Base-by-base conservation (phyloP, 768 basidiomycete species). In the Pleurotus tuber-regium region DNA sequence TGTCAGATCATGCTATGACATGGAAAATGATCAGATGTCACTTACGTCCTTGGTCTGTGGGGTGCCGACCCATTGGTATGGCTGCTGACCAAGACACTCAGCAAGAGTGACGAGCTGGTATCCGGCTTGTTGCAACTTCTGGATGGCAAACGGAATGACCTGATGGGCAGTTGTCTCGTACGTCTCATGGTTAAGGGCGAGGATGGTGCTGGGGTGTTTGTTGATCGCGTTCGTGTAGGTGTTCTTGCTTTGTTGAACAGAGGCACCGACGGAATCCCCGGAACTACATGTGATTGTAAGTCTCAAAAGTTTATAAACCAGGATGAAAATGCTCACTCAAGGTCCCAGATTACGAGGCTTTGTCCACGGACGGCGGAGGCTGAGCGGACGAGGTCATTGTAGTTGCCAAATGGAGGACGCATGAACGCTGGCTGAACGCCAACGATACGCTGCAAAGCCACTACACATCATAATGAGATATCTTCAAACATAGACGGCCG, bases 361-460 rank as follows among this genome's bases (percentile, higher is more conserved):
- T 72, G 68, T n/a, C 61, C 58, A 39, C 66, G 61, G 8, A 64
- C 49, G 21, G 43, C 54, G 1, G 74, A 62, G 12, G 63, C 73
- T 59, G 70, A 65, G 4, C 66, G 68, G 11, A 77, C 77, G n/a
- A 73, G 67, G 56, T 75, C 61, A 55, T 80, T 78, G 62, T 73
- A 76, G 56, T 61, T 70, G 8, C 77, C 76, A 54, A 71, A 78
- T 4, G 76, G 77, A 41, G 77, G 76, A 25, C 77, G 70, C 73
- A 76, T 73, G 52, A 78, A 73, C 21, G 75, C 76, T 5, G 76
- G 77, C 1, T 58, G 57, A 51, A 70, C 71, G 28, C 77, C 75
- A 16, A 68, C 52, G 35, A 78, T 76, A 53, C 67, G 70, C 33
- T 66, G 59, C 6, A 76, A 56, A 21, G 75, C 75, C 65, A 68